Base-by-base conservation (phyloP, 2,329 filamentous ascomycete species). In the Xylaria polymorpha region DNA sequence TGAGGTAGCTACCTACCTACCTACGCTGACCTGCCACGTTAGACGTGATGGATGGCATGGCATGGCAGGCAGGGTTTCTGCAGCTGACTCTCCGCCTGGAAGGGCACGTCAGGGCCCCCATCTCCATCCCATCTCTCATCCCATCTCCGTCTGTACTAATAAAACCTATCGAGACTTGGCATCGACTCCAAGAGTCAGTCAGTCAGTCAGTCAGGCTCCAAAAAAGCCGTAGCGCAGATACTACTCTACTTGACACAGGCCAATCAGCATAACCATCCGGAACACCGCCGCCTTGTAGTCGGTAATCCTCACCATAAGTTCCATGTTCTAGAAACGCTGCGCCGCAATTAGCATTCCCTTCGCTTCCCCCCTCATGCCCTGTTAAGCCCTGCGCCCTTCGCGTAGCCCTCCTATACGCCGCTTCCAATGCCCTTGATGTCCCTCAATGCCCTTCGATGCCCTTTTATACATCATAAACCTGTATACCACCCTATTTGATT, bases 41-140 rank as follows among this genome's bases (percentile, higher is more conserved):
- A 5, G 4, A 39, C 55, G 29, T n/a, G 8, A 43, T 64, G 25
- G 25, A 37, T 37, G 35, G 8, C 35, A 37, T 37, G 55, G 29
- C 44, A 55, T 43, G 22, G 48, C 37, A n/a, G 32, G n/a, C 53
- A 39, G n/a, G 53, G 53, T 56, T 39, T 56, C 46, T 50, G 46
- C 46, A 14, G 25, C 48, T 0, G 25, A 56, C 51, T 39, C 32
- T n/a, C 32, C 51, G 51, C 18, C 32, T 14, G 25, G 25, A 53
- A 53, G 50, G 25, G 50, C 25, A 53, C 50, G 4, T 22, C 51
- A 20, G 50, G 50, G 50, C 50, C 35, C 20, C 12, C 14, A n/a
- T n/a, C n/a, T n/a, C n/a, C n/a, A n/a, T n/a, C n/a, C n/a, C n/a
- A n/a, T n/a, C n/a, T n/a, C n/a, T n/a, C n/a, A n/a, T n/a, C n/a